phyloP scores from a whole-genome alignment of 2,329 filamentous ascomycete genomes.

The Trichocomaceae sp. region DNA sequence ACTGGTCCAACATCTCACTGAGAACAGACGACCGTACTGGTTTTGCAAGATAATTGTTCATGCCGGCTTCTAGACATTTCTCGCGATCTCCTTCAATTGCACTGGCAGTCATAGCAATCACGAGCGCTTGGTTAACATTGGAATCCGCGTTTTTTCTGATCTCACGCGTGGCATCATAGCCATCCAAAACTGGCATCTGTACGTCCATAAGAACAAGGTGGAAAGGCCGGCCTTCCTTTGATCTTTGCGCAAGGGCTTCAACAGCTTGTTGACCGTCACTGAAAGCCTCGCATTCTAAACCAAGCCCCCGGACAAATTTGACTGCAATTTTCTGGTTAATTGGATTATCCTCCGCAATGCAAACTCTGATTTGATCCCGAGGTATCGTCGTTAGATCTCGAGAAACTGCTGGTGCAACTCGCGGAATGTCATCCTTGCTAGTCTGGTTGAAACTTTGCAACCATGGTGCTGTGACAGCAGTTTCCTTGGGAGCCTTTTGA shows the following conservation, averaged over 20 bases:
- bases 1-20: constrained; percentile 71
- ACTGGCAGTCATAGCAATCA: constrained; percentile 95
- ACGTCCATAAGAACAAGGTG: constrained; percentile 94
- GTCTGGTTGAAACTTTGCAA: constrained; percentile 40
- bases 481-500: constrained; percentile 63
- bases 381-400: constrained; percentile 67
- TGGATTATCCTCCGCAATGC: constrained; percentile 89
- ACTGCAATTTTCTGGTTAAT: constrained; percentile 95
- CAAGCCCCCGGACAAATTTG: constrained; percentile 78
- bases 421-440: constrained; percentile 34
- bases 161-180: constrained; percentile 81
- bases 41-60: constrained; percentile 97
- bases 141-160: constrained; percentile 71
- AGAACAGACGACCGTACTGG: constrained; percentile 84
- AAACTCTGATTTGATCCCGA: constrained; percentile 73
- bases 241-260: constrained; percentile 70
- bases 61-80: constrained; percentile 89
- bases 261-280: constrained; percentile 85
- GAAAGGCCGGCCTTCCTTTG: constrained; percentile 67
- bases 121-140: constrained; percentile 71
- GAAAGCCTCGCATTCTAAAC: constrained; percentile 81
- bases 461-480: constrained; percentile 52
- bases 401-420: constrained; percentile 39
- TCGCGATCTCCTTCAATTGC: constrained; percentile 92
- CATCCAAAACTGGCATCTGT: constrained; percentile 90